Conservation (phyloP, 208 protist species). For the Leishmania martiniquensis region DNA sequence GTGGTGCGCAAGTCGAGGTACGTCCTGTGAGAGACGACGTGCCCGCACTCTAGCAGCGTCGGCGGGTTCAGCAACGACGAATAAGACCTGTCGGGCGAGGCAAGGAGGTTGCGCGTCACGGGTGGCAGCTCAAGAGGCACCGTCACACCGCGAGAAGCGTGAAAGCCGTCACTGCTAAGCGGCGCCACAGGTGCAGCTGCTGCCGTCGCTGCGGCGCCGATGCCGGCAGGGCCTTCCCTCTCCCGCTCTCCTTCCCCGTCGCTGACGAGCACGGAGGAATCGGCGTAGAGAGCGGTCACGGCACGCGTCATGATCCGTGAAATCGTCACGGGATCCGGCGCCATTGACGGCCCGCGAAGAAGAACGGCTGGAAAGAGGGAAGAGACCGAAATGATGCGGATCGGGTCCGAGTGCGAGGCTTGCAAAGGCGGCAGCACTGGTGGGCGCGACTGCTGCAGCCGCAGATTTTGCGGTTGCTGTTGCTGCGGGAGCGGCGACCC, state of each 20-base stretch:
- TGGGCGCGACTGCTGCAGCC: neutral
- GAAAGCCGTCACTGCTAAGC: slow-evolving; percentile 5
- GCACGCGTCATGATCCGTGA: slow-evolving; percentile 17
- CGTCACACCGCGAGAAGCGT: slow-evolving; percentile 9
- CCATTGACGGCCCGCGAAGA: slow-evolving; percentile 10
- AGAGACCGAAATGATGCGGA: neutral
- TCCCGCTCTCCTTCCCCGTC: slow-evolving; percentile 4
- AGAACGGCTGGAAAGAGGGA: slow-evolving; percentile 13
- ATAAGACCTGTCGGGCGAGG: slow-evolving; percentile 7
- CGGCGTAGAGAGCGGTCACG: slow-evolving; percentile 17
- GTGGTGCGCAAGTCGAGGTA: slow-evolving; percentile 38
- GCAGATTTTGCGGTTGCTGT: neutral
- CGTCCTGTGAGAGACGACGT: slow-evolving; percentile 72
- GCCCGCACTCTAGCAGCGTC: slow-evolving; percentile 73
- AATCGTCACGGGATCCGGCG: slow-evolving; percentile 14
- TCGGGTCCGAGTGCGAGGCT: neutral
- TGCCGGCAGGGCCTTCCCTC: neutral
- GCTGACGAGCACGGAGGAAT: slow-evolving; percentile 10
- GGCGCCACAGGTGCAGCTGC: neutral
- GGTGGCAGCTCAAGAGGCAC: slow-evolving; percentile 8
- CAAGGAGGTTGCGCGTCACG: slow-evolving; percentile 43
- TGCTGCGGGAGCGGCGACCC: neutral
- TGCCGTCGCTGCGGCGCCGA: neutral
- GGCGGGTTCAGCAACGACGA: slow-evolving; percentile 55
- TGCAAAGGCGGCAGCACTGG: neutral